Evolutionary conservation across 441 rosid genomes (phyloP).

Genomic region (Geranium incanum): DNA sequence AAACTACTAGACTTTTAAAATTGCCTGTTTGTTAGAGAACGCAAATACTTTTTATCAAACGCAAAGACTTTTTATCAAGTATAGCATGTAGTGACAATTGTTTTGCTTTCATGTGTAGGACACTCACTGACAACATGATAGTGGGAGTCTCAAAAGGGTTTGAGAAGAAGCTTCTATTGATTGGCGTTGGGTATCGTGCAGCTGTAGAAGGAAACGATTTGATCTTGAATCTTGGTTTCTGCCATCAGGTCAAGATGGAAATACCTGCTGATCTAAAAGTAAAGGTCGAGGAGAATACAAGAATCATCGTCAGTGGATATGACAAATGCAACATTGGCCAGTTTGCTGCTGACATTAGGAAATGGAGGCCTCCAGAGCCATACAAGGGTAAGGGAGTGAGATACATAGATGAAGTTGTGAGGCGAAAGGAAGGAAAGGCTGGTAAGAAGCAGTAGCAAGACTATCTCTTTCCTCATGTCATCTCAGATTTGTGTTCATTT

Average conservation of each 20-base stretch:
- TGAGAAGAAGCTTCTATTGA: slow-evolving; percentile 70
- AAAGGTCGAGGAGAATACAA: slow-evolving; percentile 79
- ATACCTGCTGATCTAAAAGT: slow-evolving; percentile 62
- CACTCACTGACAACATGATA: slow-evolving; percentile 86
- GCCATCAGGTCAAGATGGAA: slow-evolving; percentile 79
- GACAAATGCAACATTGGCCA: slow-evolving; percentile 66
- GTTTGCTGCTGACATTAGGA: slow-evolving; percentile 81
- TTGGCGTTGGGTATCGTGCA: slow-evolving; percentile 91
- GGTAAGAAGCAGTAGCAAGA: slow-evolving; percentile 67
- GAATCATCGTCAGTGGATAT: slow-evolving; percentile 54
- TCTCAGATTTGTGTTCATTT: not conserved
- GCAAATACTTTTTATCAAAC: no score
- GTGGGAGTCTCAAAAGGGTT: slow-evolving; percentile 92
- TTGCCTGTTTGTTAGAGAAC: no score
- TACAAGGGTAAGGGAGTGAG: slow-evolving; percentile 91
- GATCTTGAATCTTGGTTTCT: slow-evolving; percentile 75
- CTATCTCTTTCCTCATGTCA: not conserved
- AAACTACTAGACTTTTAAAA: no score
- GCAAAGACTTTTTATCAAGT: no score
- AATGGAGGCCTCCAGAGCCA: slow-evolving; percentile 96
- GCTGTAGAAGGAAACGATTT: slow-evolving; percentile 63
- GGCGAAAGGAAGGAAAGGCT: slow-evolving; percentile 83
- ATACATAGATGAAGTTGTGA: slow-evolving; percentile 61
- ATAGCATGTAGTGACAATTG: not conserved
- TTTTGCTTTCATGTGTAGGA: slow-evolving; percentile 35